A percentile compares a stretch with the other conserved stretches of the same genome.
These are phyloP conservation scores for Aegilops bicornis DNA, from an alignment of 176 grass and related monocot genomes.

Conservation along the genomic window DNA sequence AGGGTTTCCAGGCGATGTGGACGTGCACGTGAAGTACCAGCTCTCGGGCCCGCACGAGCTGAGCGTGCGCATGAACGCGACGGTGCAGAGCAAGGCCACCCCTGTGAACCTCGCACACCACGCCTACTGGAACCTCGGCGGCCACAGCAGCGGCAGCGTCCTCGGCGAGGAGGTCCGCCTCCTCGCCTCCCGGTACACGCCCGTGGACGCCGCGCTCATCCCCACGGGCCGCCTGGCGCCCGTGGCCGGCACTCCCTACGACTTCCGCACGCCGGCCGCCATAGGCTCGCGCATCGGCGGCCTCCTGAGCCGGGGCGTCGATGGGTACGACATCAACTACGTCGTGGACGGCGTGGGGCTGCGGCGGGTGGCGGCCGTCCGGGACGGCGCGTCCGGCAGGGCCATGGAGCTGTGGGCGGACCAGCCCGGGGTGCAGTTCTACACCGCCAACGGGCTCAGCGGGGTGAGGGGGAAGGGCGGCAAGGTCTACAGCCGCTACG, in stretches of 20 bases:
- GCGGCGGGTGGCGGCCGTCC: constrained; percentile 45
- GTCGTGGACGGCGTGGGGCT: constrained; percentile 27
- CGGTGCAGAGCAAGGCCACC: constrained; percentile 43
- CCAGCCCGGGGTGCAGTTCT: constrained; percentile 85
- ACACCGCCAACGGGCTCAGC: constrained; percentile 38
- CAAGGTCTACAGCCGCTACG: constrained; percentile 41
- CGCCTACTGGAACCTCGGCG: constrained; percentile 78
- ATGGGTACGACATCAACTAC: constrained; percentile 77
- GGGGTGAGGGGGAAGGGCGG: constrained; percentile 61
- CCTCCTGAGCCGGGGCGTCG: constrained; percentile 15
- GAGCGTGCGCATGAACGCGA: constrained; percentile 52
- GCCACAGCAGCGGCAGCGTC: constrained; percentile 50
- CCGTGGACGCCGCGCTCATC: constrained; percentile 48
- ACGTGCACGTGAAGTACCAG: constrained; percentile 72
- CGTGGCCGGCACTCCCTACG: constrained; percentile 67
- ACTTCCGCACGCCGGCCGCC: constrained; percentile 45
- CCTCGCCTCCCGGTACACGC: constrained; percentile 52
- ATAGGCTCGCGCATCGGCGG: constrained; percentile 52
- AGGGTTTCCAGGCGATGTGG: constrained; percentile 77
- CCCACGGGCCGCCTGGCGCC: constrained; percentile 42
- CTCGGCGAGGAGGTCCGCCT: constrained; percentile 52
- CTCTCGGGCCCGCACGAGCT: constrained; percentile 35
- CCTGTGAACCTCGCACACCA: constrained; percentile 79
- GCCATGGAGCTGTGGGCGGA: constrained; percentile 66
- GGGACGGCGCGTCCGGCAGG: constrained; percentile 48